These are phyloP conservation scores for Musa beccarii DNA, from an alignment of 176 grass and related monocot species.

Conservation along the genomic window DNA sequence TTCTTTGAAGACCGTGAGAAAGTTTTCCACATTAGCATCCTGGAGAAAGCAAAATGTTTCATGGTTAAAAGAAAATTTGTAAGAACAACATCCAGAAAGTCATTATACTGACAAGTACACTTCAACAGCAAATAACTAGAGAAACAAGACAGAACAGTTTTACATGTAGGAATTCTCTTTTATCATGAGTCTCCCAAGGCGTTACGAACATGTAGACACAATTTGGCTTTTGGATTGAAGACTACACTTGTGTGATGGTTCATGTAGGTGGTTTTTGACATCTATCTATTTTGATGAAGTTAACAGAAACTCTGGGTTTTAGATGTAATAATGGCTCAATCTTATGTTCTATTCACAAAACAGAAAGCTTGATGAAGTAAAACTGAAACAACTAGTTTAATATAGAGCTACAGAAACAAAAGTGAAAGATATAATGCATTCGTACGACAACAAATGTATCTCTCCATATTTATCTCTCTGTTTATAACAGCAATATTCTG, in stretches of 20 bases:
- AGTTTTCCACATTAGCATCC: slow-evolving; percentile 18
- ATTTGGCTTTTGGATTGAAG: background rate
- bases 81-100: background rate
- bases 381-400: too few relatives aligned
- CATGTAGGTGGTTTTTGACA: background rate
- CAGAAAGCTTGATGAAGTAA: too few relatives aligned
- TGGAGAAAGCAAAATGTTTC: background rate
- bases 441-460: background rate
- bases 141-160: too few relatives aligned
- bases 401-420: background rate
- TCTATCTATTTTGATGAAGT: background rate
- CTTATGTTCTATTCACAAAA: background rate
- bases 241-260: background rate
- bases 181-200: background rate
- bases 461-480: background rate
- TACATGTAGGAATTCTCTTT: background rate
- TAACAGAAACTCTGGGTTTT: background rate
- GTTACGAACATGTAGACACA: background rate
- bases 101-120: background rate
- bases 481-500: background rate
- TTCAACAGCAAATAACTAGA: too few relatives aligned
- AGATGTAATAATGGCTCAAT: background rate
- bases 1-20: slow-evolving; percentile 23
- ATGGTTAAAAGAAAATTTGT: background rate
- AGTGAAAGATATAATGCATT: background rate